A percentile compares a stretch with the other conserved stretches of the same genome.
Conservation (phyloP, 2,329 filamentous ascomycete species). For the Lachnellula cervina region DNA sequence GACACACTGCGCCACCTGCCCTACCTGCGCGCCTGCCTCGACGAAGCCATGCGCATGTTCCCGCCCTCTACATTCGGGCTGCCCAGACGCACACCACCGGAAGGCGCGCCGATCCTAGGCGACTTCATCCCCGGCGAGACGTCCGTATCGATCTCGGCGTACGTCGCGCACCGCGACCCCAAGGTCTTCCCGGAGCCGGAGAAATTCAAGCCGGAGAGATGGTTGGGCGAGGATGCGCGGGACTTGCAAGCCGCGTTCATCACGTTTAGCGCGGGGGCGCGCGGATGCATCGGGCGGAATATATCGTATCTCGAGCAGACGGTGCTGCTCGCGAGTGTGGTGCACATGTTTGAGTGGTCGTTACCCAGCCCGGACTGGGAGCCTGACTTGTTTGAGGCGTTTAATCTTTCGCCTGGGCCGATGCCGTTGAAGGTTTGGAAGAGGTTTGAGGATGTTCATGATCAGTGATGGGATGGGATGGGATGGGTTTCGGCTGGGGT, state of each 20-base stretch:
- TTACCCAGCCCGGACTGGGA: slow-evolving; percentile 30
- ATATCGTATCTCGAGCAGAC: slow-evolving; percentile 44
- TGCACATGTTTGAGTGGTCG: slow-evolving; percentile 40
- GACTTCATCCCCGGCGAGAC: slow-evolving; percentile 42
- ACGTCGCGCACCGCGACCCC: slow-evolving; percentile 37
- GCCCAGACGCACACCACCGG: slow-evolving; percentile 40
- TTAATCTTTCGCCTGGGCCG: slow-evolving; percentile 25
- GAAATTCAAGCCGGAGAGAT: slow-evolving; percentile 38
- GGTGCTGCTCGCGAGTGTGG: slow-evolving; percentile 38
- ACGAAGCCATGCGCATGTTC: too few relatives aligned
- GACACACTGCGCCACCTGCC: too few relatives aligned
- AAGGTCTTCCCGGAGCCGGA: slow-evolving; percentile 36
- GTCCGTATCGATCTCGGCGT: slow-evolving; percentile 40
- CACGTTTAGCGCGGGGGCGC: slow-evolving; percentile 36
- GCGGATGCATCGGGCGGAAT: slow-evolving; percentile 39
- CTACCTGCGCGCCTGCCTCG: too few relatives aligned
- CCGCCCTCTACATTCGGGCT: slow-evolving; percentile 42
- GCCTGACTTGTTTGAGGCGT: slow-evolving; percentile 21
- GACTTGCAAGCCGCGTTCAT: slow-evolving; percentile 36
- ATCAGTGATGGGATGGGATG: too few relatives aligned
- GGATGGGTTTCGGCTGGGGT: too few relatives aligned
- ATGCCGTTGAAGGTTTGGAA: slow-evolving; percentile 29
- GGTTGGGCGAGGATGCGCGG: slow-evolving; percentile 38
- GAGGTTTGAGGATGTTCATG: slow-evolving; percentile 1
- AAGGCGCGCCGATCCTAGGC: slow-evolving; percentile 40